Evolutionary conservation across 768 basidiomycete species (phyloP).

Genomic region (Amanita jacksonii): DNA sequence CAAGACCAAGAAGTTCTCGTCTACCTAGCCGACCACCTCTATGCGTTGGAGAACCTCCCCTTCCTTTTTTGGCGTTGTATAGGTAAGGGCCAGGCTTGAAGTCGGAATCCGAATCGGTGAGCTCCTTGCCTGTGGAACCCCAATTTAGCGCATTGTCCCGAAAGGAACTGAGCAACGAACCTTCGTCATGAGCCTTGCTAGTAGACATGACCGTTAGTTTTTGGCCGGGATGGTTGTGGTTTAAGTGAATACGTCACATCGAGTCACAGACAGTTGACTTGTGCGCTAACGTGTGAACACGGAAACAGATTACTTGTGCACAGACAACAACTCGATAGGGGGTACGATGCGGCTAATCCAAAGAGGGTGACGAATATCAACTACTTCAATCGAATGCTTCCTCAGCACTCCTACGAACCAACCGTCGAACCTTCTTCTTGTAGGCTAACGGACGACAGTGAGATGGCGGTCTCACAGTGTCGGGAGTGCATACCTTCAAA

Average conservation of each 20-base stretch:
- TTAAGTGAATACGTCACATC: too few relatives aligned
- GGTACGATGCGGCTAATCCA: conserved; percentile 6
- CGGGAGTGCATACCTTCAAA: conserved; percentile 35
- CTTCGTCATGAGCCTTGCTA: too few relatives aligned
- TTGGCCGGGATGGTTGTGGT: too few relatives aligned
- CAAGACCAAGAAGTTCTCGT: conserved; percentile 1
- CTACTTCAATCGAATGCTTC: conserved; percentile 63
- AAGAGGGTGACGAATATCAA: conserved; percentile 7
- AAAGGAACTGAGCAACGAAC: too few relatives aligned
- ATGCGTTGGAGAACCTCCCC: neutral
- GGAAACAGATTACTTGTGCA: conserved; percentile 8
- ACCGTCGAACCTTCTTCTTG: conserved; percentile 90
- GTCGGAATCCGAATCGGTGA: conserved; percentile 2
- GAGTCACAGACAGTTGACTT: too few relatives aligned
- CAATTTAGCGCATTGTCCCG: too few relatives aligned
- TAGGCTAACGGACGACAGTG: conserved; percentile 45
- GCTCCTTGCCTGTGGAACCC: too few relatives aligned
- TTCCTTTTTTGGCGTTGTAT: neutral
- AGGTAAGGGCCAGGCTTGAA: conserved; percentile 3
- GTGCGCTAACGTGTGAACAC: too few relatives aligned
- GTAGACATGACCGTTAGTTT: too few relatives aligned
- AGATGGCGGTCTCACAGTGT: conserved; percentile 9
- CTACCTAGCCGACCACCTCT: neutral
- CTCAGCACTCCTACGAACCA: conserved; percentile 83
- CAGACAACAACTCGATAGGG: conserved; percentile 8